Base-by-base conservation (phyloP, 345 rosid species). In the Salix koriyanagi region DNA sequence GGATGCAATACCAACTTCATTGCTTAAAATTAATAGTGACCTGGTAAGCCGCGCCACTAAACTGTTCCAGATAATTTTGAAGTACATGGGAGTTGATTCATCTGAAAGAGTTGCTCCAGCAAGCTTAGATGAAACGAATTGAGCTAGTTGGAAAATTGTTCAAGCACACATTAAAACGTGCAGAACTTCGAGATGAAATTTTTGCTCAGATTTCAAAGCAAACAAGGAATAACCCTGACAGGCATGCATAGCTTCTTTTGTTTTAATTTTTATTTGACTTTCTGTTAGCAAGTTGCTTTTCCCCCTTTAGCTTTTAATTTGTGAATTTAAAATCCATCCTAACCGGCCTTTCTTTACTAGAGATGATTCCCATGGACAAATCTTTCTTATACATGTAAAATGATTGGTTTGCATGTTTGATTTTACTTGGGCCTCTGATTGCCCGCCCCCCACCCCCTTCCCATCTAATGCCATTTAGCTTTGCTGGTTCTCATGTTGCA, bases 1-100 rank as follows among this genome's bases (percentile, higher is more conserved):
- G 98, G 99, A 96, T 77, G 94, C 98, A 6, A 89, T 96, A 70
- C 99, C 99, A 21, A 96, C 98, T 52, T 96, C 99, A 34, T 82
- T 96, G 32, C 97, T 93, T 71, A 96, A 92, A 88, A 89, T 92
- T 15, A 92, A 87, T 78, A 74, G 90, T 73, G 99, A 96, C 77
- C 85, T 93, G 44, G 89, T 89, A 70, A 88, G 89, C 83, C 93
- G 97, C 69, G 98, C 98, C 13, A 96, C 87, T 11, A 96, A 96
- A 76, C 76, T 93, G 82, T 96, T 96, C 85, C 92, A 90, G 60
- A 82, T 92, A 71, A 92, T 96, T 76, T 80, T 96, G 78, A 93
- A 96, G 86, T 96, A 91, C 79, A 92, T 88, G 90, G 99, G 97
- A 68, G 85, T 93, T 83, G 99, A 96, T 88, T 89, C 98, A 30